A percentile compares a stretch with the other conserved stretches of the same genome.
These are phyloP conservation scores for Aspergillus sp. DNA, from an alignment of 2,329 filamentous ascomycete species.

Conservation along the genomic window DNA sequence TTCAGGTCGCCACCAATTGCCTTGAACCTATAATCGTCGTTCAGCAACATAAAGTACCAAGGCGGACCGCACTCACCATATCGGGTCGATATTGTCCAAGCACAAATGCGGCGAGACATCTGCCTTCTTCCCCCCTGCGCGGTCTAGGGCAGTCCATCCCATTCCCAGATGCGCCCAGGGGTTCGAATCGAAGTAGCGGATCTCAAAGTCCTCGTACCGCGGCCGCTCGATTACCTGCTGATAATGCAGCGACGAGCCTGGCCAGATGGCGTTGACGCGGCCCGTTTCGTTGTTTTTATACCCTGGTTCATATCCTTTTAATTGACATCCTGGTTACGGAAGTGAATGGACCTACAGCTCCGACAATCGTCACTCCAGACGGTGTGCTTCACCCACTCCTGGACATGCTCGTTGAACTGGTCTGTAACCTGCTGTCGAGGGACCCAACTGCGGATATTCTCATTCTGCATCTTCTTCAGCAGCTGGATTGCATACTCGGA, in stretches of 20 bases:
- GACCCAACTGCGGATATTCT: constrained; percentile 34
- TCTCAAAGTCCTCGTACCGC: constrained; percentile 1
- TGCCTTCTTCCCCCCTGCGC: not conserved
- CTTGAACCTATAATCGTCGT: not conserved
- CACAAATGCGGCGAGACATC: constrained; percentile 3
- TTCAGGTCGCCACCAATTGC: not conserved
- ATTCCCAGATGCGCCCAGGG: not conserved
- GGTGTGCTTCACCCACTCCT: constrained; percentile 34
- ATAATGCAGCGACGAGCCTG: constrained; percentile 1
- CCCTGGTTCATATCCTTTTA: not conserved
- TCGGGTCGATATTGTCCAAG: not conserved
- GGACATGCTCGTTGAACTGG: constrained; percentile 32
- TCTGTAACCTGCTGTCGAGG: constrained; percentile 36
- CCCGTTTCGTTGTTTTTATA: constrained; percentile 2
- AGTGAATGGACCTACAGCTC: constrained; percentile 1
- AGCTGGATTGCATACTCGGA: constrained; percentile 47
- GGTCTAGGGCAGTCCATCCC: not conserved
- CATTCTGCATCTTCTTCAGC: constrained; percentile 29
- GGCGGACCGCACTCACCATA: not conserved
- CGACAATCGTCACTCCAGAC: constrained; percentile 37
- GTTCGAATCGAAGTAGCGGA: not conserved
- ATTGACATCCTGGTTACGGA: constrained; percentile 28
- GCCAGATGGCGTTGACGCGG: not conserved
- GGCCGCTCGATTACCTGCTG: not conserved
- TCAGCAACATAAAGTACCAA: not conserved